These are phyloP conservation scores for Helianthus tuberosus DNA, from an alignment of 129 eudicot species.

Conservation along the genomic window DNA sequence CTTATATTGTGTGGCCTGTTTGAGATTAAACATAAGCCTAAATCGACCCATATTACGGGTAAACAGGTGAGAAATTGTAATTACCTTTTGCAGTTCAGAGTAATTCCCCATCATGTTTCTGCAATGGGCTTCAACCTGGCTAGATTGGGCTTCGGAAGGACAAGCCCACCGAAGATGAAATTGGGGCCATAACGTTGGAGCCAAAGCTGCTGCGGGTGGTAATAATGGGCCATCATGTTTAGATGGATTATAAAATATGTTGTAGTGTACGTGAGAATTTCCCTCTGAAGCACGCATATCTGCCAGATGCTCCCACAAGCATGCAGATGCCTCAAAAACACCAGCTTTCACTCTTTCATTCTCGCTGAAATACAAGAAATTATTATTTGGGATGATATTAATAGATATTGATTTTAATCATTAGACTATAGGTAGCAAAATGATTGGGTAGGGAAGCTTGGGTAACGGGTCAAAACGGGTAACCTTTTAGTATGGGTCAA, in stretches of 20 bases:
- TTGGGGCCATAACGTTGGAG: conserved; percentile 98
- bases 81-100: conserved; percentile 86
- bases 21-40: too few relatives aligned
- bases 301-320: conserved; percentile 83
- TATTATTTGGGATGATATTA: conserved; percentile 5
- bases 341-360: conserved; percentile 86
- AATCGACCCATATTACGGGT: background rate
- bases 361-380: conserved; percentile 56
- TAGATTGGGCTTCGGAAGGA: conserved; percentile 76
- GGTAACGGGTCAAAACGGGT: background rate
- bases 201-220: conserved; percentile 99
- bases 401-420: background rate
- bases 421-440: background rate
- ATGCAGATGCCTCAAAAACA: conserved; percentile 66
- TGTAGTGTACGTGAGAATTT: conserved; percentile 72
- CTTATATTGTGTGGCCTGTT: background rate
- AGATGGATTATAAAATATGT: conserved; percentile 69
- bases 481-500: background rate
- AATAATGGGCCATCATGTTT: conserved; percentile 72
- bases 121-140: conserved; percentile 79
- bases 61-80: background rate
- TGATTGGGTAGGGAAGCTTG: background rate
- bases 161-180: conserved; percentile 98
- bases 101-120: conserved; percentile 65
- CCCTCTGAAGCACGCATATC: conserved; percentile 74